A percentile compares a stretch with the other conserved stretches of the same genome.
These are phyloP conservation scores for Lyophyllum semitale DNA, from an alignment of 768 basidiomycete genomes.

Conservation along the genomic window DNA sequence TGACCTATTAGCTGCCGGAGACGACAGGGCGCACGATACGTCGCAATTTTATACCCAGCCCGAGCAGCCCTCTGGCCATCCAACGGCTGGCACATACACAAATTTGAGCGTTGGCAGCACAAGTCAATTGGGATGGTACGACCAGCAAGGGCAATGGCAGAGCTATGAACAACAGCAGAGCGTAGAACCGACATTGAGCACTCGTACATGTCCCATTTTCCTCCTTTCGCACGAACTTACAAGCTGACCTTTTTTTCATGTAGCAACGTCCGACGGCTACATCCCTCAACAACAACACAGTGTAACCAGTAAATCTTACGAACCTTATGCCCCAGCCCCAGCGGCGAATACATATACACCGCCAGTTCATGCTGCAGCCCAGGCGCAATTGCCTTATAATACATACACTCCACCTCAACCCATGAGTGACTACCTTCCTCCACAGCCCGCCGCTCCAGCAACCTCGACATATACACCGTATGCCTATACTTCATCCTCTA, in stretches of 20 bases:
- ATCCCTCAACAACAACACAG: conserved; percentile 4
- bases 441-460: conserved; percentile 4
- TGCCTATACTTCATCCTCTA: conserved; percentile 14
- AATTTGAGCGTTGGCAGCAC: conserved; percentile 5
- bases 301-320: conserved; percentile 21
- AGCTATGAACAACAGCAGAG: conserved; percentile 23
- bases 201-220: conserved; percentile 8
- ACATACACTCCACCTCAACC: conserved; percentile 25
- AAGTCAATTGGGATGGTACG: conserved; percentile 30
- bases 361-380: conserved; percentile 19
- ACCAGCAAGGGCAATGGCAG: conserved; percentile 26
- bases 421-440: conserved; percentile 4
- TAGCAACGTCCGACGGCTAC: conserved; percentile 12
- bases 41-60: conserved; percentile 23
- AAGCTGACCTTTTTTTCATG: background rate
- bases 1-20: background rate
- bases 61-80: conserved; percentile 12
- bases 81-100: conserved; percentile 6
- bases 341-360: conserved; percentile 20
- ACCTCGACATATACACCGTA: conserved; percentile 17
- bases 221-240: background rate
- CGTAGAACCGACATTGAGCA: background rate
- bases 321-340: conserved; percentile 40
- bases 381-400: conserved; percentile 24
- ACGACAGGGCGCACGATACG: conserved; percentile 9